These are phyloP conservation scores for Lagenidium giganteum DNA, from an alignment of 352 stramenopile genomes.

Conservation along the genomic window DNA sequence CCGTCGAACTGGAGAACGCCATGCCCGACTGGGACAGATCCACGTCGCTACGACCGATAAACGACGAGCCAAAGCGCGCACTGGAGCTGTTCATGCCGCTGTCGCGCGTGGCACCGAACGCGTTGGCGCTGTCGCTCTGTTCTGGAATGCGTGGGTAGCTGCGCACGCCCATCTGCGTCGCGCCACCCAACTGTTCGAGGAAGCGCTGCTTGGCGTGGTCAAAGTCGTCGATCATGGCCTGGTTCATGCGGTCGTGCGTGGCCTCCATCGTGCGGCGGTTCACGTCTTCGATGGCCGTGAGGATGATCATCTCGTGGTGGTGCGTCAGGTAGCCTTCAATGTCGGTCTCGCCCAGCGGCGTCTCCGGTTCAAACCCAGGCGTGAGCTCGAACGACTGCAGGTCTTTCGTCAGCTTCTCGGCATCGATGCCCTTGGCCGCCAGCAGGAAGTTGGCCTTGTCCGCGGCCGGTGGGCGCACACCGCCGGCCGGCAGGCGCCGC, in stretches of 20 bases:
- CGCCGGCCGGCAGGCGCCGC: no score
- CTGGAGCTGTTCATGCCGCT: no score
- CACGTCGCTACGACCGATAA: conserved; percentile 48
- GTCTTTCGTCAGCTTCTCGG: conserved; percentile 82
- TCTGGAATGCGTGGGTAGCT: conserved; percentile 68
- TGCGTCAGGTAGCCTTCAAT: conserved; percentile 85
- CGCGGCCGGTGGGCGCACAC: conserved; percentile 11
- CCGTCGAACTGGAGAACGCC: conserved; percentile 13
- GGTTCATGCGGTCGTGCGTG: conserved; percentile 82
- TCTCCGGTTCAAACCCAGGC: conserved; percentile 71
- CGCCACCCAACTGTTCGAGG: conserved; percentile 59
- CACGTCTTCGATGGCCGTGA: conserved; percentile 87
- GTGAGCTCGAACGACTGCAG: conserved; percentile 76
- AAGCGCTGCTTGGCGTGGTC: conserved; percentile 70
- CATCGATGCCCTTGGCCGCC: conserved; percentile 79
- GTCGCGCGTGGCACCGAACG: no score
- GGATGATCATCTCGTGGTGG: conserved; percentile 90
- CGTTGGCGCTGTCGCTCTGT: conserved; percentile 29
- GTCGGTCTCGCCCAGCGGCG: conserved; percentile 79
- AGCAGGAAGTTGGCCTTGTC: conserved; percentile 85
- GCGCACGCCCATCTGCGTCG: conserved; percentile 58
- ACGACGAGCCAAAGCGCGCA: conserved; percentile 31
- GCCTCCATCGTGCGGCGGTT: conserved; percentile 73
- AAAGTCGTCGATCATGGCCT: conserved; percentile 85
- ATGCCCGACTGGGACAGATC: conserved; percentile 28